phyloP scores from a whole-genome alignment of 495 filamentous ascomycete genomes.

The Tuber melanosporum region DNA sequence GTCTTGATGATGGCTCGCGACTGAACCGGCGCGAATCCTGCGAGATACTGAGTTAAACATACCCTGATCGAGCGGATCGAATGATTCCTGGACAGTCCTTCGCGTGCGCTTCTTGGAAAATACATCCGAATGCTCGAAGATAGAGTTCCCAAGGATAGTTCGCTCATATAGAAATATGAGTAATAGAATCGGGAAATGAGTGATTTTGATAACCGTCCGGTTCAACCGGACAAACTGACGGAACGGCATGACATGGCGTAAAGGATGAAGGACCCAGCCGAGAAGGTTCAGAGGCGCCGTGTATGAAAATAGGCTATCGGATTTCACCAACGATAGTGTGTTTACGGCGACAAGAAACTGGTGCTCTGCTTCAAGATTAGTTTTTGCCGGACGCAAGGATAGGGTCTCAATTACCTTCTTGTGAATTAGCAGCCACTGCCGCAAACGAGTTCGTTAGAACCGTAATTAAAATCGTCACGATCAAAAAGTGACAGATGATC shows the following conservation, averaged over 20 bases:
- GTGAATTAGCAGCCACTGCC: conserved; percentile 83
- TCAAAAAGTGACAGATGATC: conserved; percentile 87
- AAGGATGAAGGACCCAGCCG: conserved; percentile 75
- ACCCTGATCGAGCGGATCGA: not conserved
- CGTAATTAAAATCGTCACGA: conserved; percentile 88
- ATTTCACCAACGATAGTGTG: conserved; percentile 93
- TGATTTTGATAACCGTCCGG: conserved; percentile 77
- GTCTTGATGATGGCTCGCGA: conserved; percentile 60
- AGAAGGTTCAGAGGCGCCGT: conserved; percentile 81
- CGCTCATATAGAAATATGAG: conserved; percentile 83
- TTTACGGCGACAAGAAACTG: conserved; percentile 84
- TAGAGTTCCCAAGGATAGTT: conserved; percentile 57
- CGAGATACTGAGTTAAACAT: not conserved
- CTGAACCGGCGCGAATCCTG: conserved; percentile 42
- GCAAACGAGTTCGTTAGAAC: conserved; percentile 92
- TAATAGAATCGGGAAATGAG: conserved; percentile 79
- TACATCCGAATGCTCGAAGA: conserved; percentile 71
- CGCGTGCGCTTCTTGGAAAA: conserved; percentile 44
- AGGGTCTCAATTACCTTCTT: conserved; percentile 51
- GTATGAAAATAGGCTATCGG: conserved; percentile 86
- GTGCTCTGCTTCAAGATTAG: conserved; percentile 15
- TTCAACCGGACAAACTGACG: conserved; percentile 73
- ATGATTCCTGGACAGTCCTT: not conserved
- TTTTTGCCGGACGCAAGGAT: not conserved
- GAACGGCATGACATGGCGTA: conserved; percentile 72